Evolutionary conservation across 495 filamentous ascomycete genomes (phyloP), one percentile per base, ranked within the genome.

Genomic region (Geoglossum glabrum): DNA sequence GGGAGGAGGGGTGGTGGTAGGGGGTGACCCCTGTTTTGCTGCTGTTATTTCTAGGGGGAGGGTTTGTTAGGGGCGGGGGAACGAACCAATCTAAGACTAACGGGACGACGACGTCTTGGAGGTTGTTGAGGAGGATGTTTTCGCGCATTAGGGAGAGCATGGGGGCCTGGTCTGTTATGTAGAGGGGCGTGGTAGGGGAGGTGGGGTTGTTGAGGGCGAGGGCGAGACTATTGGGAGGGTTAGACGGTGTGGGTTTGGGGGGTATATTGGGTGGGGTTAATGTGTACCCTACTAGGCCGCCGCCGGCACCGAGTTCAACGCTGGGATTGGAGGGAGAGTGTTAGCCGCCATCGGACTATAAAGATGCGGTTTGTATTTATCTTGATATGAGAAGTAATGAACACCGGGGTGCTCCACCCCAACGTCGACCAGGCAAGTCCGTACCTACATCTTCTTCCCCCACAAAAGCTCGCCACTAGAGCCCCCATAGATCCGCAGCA

Each of bases 281-380:
- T 6, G 36, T 66, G 46, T 65, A 78, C 67, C 82, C 87, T 46
- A 94, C 88, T 43, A 97, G 76, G 11, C 92, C 92, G 38, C 89
- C 86, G 26, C 92, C 92, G 60, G 92, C 87, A 55, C 92, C 92
- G 47, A 98, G 74, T 70, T 97, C 92, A 65, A 96, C 72, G 67
- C 92, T 96, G 68, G n/a, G n/a, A n/a, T n/a, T n/a, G n/a, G n/a
- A 47, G 23, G 25, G 43, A 61, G 46, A 26, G 1, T 23, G 43
- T 62, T 19, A 59, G 59, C 61, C 51, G 54, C 47, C 21, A n/a
- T 31, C 33, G 26, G 5, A 17, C 36, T n/a, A n/a, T n/a, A 40
- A 15, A 52, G 15, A 47, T 57, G 25, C n/a, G 1, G 19, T 47
- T 59, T 64, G 36, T 40, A 40, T 40, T 60, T 34, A 33, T 26